These are phyloP conservation scores for Zygoascus flipseniorum DNA, from an alignment of 805 yeast species.

Conservation along the genomic window DNA sequence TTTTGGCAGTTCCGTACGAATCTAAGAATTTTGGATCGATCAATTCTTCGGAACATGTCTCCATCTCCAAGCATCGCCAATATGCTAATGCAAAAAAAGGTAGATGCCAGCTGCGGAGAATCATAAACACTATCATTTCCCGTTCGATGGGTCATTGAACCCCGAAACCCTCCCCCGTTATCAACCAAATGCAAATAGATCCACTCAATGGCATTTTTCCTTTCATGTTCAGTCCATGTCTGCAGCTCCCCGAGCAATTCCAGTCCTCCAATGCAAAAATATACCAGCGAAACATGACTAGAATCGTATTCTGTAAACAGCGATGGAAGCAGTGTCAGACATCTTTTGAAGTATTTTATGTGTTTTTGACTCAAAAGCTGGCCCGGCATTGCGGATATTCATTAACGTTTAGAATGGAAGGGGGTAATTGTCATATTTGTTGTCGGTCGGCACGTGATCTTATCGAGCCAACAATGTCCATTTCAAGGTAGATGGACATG, in stretches of 20 bases:
- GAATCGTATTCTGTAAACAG: constrained; percentile 56
- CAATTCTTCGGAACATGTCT: constrained; percentile 30
- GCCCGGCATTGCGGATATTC: too few relatives aligned
- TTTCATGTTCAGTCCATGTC: constrained; percentile 22
- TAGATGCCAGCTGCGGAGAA: constrained; percentile 60
- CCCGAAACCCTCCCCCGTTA: constrained; percentile 44
- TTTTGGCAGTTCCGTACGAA: constrained; percentile 58
- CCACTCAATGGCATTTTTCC: constrained; percentile 31
- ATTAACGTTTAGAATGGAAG: too few relatives aligned
- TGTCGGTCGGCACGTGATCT: too few relatives aligned
- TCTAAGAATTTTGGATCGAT: constrained; percentile 36
- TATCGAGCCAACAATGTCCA: too few relatives aligned
- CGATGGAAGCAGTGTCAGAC: constrained; percentile 47
- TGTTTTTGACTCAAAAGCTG: constrained; percentile 9
- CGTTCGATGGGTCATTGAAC: constrained; percentile 40
- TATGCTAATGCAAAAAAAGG: constrained; percentile 62
- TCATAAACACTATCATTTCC: constrained; percentile 34
- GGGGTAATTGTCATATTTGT: too few relatives aligned
- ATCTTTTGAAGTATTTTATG: constrained; percentile 38
- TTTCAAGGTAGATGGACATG: too few relatives aligned
- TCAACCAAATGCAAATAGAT: constrained; percentile 41
- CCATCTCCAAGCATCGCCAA: constrained; percentile 44
- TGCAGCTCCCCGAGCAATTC: constrained; percentile 33
- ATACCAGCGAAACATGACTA: constrained; percentile 59
- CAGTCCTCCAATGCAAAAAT: constrained; percentile 59